Evolutionary conservation across 306 rosid genomes (phyloP).

Genomic region (Lathyrus oleraceus): DNA sequence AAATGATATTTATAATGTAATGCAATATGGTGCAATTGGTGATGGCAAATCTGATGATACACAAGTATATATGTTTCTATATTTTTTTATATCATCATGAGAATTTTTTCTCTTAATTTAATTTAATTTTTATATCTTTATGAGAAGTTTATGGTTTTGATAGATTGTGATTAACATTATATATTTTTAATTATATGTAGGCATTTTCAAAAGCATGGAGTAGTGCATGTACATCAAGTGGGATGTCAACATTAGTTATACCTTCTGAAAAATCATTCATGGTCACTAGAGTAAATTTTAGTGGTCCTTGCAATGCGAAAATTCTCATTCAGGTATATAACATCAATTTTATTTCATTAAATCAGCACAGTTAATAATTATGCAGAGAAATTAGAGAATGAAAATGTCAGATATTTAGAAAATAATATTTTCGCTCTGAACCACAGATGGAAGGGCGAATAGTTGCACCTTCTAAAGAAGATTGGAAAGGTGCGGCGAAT

Average conservation of each 20-base stretch:
- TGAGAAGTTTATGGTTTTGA: not conserved
- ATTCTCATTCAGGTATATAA: not conserved
- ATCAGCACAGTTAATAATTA: no score
- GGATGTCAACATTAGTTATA: not conserved
- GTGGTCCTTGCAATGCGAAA: not conserved
- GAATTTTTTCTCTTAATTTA: not conserved
- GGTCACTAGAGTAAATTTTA: not conserved
- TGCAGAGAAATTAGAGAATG: no score
- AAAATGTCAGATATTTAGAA: no score
- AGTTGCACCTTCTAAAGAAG: not conserved
- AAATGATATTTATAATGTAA: not conserved
- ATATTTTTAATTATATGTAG: not conserved
- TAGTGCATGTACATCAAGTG: not conserved
- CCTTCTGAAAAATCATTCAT: not conserved
- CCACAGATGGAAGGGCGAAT: not conserved
- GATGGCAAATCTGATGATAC: not conserved
- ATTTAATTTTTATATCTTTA: not conserved
- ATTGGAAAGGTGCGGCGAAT: not conserved
- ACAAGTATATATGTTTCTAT: not conserved
- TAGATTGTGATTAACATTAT: not conserved
- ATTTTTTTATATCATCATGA: not conserved
- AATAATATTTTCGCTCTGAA: not conserved
- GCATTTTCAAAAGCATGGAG: not conserved
- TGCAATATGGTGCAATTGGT: not conserved
- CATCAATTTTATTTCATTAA: no score